phyloP scores from a whole-genome alignment of 805 yeast genomes.

The Starmerella gropengiesseri region DNA sequence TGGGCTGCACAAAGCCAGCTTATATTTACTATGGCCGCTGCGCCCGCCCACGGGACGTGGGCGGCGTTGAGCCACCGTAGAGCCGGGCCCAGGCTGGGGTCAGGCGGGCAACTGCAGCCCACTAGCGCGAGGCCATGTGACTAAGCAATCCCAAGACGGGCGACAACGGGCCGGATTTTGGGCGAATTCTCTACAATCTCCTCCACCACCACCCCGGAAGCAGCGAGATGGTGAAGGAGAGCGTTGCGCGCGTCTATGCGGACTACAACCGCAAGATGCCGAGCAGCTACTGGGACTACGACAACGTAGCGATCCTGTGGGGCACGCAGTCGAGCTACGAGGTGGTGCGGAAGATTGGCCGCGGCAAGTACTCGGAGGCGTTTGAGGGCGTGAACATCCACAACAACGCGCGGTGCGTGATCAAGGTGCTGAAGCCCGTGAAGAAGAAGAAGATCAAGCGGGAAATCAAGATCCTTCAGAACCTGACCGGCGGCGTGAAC shows the following conservation, averaged over 20 bases:
- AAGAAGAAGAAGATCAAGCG: constrained; percentile 85
- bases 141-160: not conserved
- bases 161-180: not conserved
- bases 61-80: too few relatives aligned
- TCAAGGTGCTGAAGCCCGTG: constrained; percentile 87
- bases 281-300: constrained; percentile 76
- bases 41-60: too few relatives aligned
- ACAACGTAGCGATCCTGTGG: constrained; percentile 65
- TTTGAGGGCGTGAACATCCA: constrained; percentile 64
- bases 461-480: constrained; percentile 78
- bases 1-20: too few relatives aligned
- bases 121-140: too few relatives aligned
- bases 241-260: constrained; percentile 68
- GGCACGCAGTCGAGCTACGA: constrained; percentile 79
- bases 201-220: not conserved
- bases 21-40: too few relatives aligned
- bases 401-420: constrained; percentile 58
- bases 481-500: constrained; percentile 74
- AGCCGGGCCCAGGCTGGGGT: too few relatives aligned
- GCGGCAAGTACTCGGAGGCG: constrained; percentile 91
- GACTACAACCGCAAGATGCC: constrained; percentile 70
- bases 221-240: constrained; percentile 26
- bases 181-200: not conserved
- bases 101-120: not conserved
- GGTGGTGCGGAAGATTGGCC: constrained; percentile 69